Evolutionary conservation across 176 grass and related monocot genomes (phyloP).

Genomic region (Saccharum officinarum): DNA sequence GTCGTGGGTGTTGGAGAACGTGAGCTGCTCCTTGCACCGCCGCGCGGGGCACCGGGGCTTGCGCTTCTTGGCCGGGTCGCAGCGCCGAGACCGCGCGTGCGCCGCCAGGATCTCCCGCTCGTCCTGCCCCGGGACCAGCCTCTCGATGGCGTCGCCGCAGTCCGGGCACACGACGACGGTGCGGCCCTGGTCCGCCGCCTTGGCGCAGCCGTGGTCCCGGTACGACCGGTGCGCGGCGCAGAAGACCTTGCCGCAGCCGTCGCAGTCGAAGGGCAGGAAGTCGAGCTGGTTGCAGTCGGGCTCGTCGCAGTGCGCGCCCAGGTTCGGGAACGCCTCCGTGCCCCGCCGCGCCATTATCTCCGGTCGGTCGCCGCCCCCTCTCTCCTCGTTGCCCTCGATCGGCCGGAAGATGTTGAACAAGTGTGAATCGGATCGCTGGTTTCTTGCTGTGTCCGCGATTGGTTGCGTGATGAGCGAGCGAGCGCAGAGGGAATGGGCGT

Average conservation of each 20-base stretch:
- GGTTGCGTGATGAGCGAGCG: not conserved
- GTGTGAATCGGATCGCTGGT: not conserved
- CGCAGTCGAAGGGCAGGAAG: constrained; percentile 85
- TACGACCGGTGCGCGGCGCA: constrained; percentile 71
- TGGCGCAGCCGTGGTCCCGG: constrained; percentile 55
- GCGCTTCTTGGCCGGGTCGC: constrained; percentile 71
- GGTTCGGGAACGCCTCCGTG: constrained; percentile 72
- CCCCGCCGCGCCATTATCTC: constrained; percentile 54
- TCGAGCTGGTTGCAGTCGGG: constrained; percentile 87
- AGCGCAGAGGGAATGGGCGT: not conserved
- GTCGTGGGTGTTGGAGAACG: constrained; percentile 59
- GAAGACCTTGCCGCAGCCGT: constrained; percentile 62
- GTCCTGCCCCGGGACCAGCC: constrained; percentile 30
- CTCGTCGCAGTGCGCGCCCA: constrained; percentile 76
- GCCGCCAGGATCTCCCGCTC: constrained; percentile 19
- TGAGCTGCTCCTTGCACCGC: constrained; percentile 68
- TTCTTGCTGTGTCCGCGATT: not conserved
- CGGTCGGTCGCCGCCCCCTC: not conserved
- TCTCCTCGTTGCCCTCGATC: not conserved
- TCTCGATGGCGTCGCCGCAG: constrained; percentile 76
- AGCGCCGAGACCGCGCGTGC: constrained; percentile 51
- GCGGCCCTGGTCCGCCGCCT: constrained; percentile 54
- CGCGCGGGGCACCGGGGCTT: constrained; percentile 62
- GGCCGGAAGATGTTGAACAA: not conserved
- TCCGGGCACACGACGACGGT: constrained; percentile 72